Base-by-base conservation (phyloP, 2,329 filamentous ascomycete genomes). In the Meredithiella fracta region DNA sequence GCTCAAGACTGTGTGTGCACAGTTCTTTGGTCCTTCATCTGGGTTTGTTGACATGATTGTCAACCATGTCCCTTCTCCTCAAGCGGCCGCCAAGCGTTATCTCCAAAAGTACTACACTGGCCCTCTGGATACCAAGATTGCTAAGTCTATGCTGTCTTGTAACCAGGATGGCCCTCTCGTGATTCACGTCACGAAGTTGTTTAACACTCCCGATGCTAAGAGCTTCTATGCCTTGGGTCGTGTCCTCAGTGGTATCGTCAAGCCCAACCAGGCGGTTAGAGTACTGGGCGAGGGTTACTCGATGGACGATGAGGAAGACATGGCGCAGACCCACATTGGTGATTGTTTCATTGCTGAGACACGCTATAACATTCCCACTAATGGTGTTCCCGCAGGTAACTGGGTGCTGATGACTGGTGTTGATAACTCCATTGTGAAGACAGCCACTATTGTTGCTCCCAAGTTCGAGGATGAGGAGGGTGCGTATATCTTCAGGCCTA, bases 391-490 rank as follows among this genome's bases (percentile, higher is more conserved):
- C 4, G 92, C 92, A 1, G 92, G 92, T 47, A 96, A 94, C 65
- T 86, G 88, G 74, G 91, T 94, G 14, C 72, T 98, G n/a, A 75
- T 98, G 15, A 82, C 86, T 56, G 92, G 91, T 14, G 83, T 98
- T 26, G 91, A 97, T 72, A 97, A 97, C 68, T 96, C 90, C 3
- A 97, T 98, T 63, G 88, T 97, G 70, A 98, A 98, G 70, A 91
- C 89, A 2, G 92, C 92, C 7, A 98, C 92, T 0, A 76, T 98
- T 51, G 81, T 98, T 29, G 80, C 88, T 1, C 79, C 81, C 40
- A 84, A 82, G 61, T 75, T 95, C 7, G 84, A 88, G 25, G 84
- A 94, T 54, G 81, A 92, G 50, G 91, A 97, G 67, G 89, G 94
- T 60, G 89, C 87, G 0, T 94, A 94, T 68, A 94, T 98, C 64